Base-by-base conservation (phyloP, 106 monocot species). In the Alisma plantagoaquatica region DNA sequence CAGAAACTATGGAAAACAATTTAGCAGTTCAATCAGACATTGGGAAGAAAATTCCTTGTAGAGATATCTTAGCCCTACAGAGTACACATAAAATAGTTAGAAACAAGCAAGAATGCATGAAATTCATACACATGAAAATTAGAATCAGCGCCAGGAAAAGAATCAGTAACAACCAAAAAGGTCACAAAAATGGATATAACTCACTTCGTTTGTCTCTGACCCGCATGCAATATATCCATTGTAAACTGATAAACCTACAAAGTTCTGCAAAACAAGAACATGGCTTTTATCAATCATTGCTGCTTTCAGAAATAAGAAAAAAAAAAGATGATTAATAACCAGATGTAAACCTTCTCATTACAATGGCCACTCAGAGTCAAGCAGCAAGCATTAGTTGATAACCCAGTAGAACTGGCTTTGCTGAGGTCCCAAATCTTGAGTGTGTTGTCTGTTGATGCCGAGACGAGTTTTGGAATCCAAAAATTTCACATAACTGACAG, bases 401-500 rank as follows among this genome's bases (percentile, higher is more conserved):
- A 43, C 5, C 75, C 91, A 41, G 47, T 66, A 15, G 58, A 19
- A 50, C 2, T 81, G 29, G 83, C 77, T 59, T 52, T 65, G 24
- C 68, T 74, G 33, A 91, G 84, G 67, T 91, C 80, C 91, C 91
- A 91, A 43, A 91, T 52, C 58, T 91, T 91, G 32, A 91, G 66
- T 25, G 80, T 69, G 59, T 75, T 81, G 64, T 91, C 91, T 35
- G 91, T 91, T 33, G 91, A 91, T n/a, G 84, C 84, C 52, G 91
- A 91, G 26, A 77, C 75, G 27, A 83, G 80, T 81, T 62, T 63
- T 52, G 25, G 70, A 57, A 51, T 91, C 80, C 27, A 84, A 54
- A 75, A 84, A 91, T 62, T 82, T 80, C 30, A 91, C 90, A 66
- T 80, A 80, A 59, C 90, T 90, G 26, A 90, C 90, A 31, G 90